phyloP scores from a whole-genome alignment of 78 protist species.

The Speleostelium caveatum region DNA sequence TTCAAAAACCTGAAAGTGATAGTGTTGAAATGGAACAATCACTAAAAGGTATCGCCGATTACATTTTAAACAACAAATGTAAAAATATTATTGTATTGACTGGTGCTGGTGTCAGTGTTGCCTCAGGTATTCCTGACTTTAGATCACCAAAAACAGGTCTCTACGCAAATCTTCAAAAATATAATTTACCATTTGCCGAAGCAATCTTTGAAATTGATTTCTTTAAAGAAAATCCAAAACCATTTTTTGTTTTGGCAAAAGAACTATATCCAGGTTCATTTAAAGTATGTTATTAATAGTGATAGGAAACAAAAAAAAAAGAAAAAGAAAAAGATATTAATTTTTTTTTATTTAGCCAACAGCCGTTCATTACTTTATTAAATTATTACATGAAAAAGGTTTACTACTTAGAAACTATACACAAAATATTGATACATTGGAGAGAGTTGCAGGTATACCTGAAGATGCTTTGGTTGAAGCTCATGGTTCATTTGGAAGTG shows the following conservation, averaged over 20 bases:
- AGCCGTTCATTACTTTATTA: slow-evolving; percentile 85
- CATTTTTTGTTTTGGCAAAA: slow-evolving; percentile 84
- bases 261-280: slow-evolving; percentile 77
- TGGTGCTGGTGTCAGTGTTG: slow-evolving; percentile 78
- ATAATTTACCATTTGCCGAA: slow-evolving; percentile 88
- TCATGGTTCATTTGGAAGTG: slow-evolving; percentile 88
- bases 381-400: slow-evolving; percentile 78
- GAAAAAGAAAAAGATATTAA: neutral
- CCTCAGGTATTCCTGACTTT: slow-evolving; percentile 94
- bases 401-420: slow-evolving; percentile 87
- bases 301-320: neutral
- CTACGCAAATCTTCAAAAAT: slow-evolving; percentile 83
- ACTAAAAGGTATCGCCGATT: slow-evolving; percentile 52
- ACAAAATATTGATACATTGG: slow-evolving; percentile 96
- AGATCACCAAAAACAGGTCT: slow-evolving; percentile 92
- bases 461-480: slow-evolving; percentile 83
- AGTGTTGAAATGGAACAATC: slow-evolving; percentile 15
- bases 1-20: neutral
- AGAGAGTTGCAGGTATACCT: slow-evolving; percentile 85
- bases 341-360: slow-evolving; percentile 80
- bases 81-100: slow-evolving; percentile 84
- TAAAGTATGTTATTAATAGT: neutral
- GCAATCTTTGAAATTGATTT: slow-evolving; percentile 80
- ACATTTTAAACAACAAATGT: slow-evolving; percentile 16
- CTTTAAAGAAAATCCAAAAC: slow-evolving; percentile 80